Evolutionary conservation across 1,139 yeast species (phyloP).

Genomic region (Candida pseudoviswanathii): DNA sequence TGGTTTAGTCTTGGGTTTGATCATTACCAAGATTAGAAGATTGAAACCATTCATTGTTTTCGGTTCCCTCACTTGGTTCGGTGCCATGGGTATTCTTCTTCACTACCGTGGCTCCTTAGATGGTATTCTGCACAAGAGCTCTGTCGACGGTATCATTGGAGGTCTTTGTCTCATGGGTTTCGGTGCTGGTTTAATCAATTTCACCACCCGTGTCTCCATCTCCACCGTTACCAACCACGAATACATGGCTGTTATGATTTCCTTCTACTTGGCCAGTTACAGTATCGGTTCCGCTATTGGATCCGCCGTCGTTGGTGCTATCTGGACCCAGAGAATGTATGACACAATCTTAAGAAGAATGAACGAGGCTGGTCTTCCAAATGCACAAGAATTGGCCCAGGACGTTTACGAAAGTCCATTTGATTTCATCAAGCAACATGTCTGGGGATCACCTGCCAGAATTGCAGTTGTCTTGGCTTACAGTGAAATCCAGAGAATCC

Average conservation of each 20-base stretch:
- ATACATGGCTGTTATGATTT: conserved; percentile 63
- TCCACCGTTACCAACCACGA: conserved; percentile 65
- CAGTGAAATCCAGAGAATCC: conserved; percentile 57
- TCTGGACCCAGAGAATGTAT: conserved; percentile 51
- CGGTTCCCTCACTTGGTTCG: conserved; percentile 51
- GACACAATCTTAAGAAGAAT: conserved; percentile 18
- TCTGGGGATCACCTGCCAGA: conserved; percentile 67
- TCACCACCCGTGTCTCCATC: conserved; percentile 65
- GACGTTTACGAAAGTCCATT: conserved; percentile 59
- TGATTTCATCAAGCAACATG: conserved; percentile 42
- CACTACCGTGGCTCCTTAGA: conserved; percentile 32
- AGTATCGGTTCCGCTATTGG: conserved; percentile 65
- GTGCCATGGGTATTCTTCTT: conserved; percentile 34
- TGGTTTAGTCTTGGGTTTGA: conserved; percentile 60
- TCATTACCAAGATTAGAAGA: conserved; percentile 52
- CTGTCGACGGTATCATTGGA: conserved; percentile 61
- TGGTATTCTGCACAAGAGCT: conserved; percentile 25
- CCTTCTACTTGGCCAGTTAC: conserved; percentile 56
- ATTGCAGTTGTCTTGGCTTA: conserved; percentile 58
- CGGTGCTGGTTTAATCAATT: conserved; percentile 73
- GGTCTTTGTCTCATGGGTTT: conserved; percentile 67
- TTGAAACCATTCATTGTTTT: conserved; percentile 61
- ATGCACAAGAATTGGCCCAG: conserved; percentile 32
- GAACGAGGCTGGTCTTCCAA: conserved; percentile 15
- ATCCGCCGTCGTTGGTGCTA: conserved; percentile 59